Percentiles rank a stretch among this genome's conserved stretches.
Conservation (phyloP, 2,329 filamentous ascomycete species). For the Talaromyces sp. region DNA sequence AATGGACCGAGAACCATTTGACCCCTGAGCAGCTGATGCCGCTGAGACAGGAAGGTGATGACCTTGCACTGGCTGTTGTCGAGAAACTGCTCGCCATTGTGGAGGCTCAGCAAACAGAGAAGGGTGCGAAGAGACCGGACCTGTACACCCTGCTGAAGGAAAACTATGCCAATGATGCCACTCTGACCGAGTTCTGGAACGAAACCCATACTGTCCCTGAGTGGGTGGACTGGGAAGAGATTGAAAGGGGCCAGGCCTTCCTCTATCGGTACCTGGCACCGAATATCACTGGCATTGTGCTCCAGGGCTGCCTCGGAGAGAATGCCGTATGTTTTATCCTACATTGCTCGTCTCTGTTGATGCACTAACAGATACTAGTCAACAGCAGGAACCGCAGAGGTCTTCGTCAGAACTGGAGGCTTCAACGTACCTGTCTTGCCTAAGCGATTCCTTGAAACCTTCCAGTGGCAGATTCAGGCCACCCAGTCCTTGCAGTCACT, state of each 20-base stretch:
- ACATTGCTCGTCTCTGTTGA: slow-evolving; percentile 12
- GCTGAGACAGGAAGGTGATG: not conserved
- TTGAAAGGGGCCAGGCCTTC: slow-evolving; percentile 67
- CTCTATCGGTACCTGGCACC: slow-evolving; percentile 65
- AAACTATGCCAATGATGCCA: slow-evolving; percentile 53
- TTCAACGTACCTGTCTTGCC: slow-evolving; percentile 65
- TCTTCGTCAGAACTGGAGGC: slow-evolving; percentile 66
- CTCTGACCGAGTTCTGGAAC: slow-evolving; percentile 56
- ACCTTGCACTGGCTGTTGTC: too few species aligned
- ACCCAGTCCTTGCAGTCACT: slow-evolving; percentile 61
- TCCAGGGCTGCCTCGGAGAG: slow-evolving; percentile 49
- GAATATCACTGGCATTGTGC: too few species aligned
- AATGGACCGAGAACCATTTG: not conserved
- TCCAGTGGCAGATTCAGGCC: slow-evolving; percentile 69
- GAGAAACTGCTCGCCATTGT: too few species aligned
- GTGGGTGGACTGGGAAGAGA: slow-evolving; percentile 76
- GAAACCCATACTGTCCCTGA: slow-evolving; percentile 62
- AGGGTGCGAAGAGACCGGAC: slow-evolving; percentile 34
- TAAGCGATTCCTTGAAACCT: slow-evolving; percentile 65
- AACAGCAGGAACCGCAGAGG: slow-evolving; percentile 59
- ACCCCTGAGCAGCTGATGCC: not conserved
- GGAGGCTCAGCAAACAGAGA: too few species aligned
- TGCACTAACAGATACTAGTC: slow-evolving; percentile 40
- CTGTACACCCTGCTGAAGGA: slow-evolving; percentile 59
- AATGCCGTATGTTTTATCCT: slow-evolving; percentile 39